Evolutionary conservation across 73 alveolate species (phyloP), one percentile per base, ranked within the genome.

Genomic region (Paramecium caudatum): DNA sequence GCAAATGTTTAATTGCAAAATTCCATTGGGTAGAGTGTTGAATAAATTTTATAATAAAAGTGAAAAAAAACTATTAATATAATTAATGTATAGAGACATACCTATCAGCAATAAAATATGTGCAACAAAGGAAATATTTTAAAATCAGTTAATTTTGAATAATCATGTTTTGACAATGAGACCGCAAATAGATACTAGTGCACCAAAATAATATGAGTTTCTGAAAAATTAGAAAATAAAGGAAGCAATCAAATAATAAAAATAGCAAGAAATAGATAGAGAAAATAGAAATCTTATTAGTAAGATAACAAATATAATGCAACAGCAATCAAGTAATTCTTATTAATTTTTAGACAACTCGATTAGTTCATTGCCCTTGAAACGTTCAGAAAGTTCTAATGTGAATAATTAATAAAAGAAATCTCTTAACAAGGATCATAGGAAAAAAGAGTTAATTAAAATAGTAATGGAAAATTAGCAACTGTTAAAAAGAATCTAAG

Each of bases 171-270:
- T 12, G 43, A 41, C 47, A 12, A 74, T 74, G 70, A 74, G 65
- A 74, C 65, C 88, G 9, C n/a, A 74, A 12, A 45, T 41, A 7
- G 55, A 74, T 25, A 41, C 8, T 8, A 70, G 68, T 25, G 68
- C 87, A 10, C 87, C 87, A 17, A 70, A 70, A 43, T 27, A 74
- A 74, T 74, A 74, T 43, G 47, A 74, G 0, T 74, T 74, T 74
- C 88, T 74, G n/a, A 74, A 41, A 74, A 74, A 21, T 74, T 39
- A 74, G 3, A 43, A 41, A 45, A 74, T 74, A 1, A 41, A 74
- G 21, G 69, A 74, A 16, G 70, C 88, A 34, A 27, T 12, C 1
- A 74, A 74, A 43, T 21, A 41, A 13, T 16, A 74, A 39, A 41
- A 74, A 47, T 21, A 74, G 32, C 4, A 41, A 41, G 88, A 41